Evolutionary conservation across 139 green algal species (phyloP), one percentile per base, ranked within the genome.

Genomic region (Edaphochlamys debaryana): DNA sequence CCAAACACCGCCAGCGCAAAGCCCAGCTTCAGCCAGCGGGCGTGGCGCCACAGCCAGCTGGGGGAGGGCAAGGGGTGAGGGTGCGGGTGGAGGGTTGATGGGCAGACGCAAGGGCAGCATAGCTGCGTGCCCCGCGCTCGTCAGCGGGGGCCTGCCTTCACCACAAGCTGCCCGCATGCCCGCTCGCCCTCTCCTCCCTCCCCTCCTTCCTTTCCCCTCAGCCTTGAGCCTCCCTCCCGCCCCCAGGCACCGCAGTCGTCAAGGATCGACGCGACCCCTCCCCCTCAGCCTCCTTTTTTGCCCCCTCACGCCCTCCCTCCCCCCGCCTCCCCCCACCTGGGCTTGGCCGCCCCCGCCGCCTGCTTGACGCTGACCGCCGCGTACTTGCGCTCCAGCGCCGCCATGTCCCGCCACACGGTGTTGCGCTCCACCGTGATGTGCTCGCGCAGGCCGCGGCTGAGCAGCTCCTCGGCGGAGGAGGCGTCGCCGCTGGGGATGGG

Each of bases 341-440:
- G 5, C 38, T 38, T 42, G 4, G n/a, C 20, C 4, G 38, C 73
- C 4, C 34, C 48, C 32, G 67, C 34, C 30, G 66, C 66, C 62
- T 74, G 58, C 67, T 78, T 82, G 58, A 76, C 84, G 3, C 54
- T 48, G 27, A 87, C 69, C 1, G 80, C 85, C 19, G 74, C 76
- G 41, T 68, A 81, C n/a, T 87, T 78, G 45, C 91, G 79, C 89
- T 94, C 91, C 82, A 89, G 77, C 27, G 85, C 91, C 45, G 91
- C 85, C 91, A 94, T 94, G 56, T 94, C 91, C 23, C 87, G 88
- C 91, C 91, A 94, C 63, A 94, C 88, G 15, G 86, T 93, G 86
- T 89, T 90, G 66, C 89, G 86, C 89, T 95, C 90, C 78, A 94
- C 84, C 19, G 79, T 86, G 72, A 90, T 77, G 40, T 89, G 68